phyloP scores from a whole-genome alignment of 768 basidiomycete species.

The Pleurotus cornucopiae region DNA sequence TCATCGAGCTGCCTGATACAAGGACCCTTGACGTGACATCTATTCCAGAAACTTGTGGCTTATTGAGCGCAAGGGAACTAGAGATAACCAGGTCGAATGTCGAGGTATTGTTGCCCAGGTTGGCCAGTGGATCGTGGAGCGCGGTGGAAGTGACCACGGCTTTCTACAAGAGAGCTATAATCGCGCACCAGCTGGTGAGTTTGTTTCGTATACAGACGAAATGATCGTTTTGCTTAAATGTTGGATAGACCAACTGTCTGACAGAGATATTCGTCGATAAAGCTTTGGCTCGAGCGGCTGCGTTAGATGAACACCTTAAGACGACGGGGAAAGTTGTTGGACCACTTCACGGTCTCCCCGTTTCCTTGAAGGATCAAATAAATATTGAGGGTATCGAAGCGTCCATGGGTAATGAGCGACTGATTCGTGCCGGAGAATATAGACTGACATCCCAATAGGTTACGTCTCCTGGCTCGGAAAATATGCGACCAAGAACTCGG shows the following conservation, averaged over 20 bases:
- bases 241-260: constrained; percentile 65
- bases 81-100: constrained; percentile 57
- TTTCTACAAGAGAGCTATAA: constrained; percentile 61
- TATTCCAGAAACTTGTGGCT: constrained; percentile 44
- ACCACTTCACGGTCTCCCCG: constrained; percentile 70
- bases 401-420: constrained; percentile 11
- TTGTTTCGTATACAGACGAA: background rate
- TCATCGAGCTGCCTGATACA: constrained; percentile 34
- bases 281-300: constrained; percentile 58
- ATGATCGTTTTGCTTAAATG: background rate
- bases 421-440: no score
- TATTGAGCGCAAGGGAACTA: constrained; percentile 50
- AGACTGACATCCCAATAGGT: constrained; percentile 29
- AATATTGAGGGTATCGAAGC: constrained; percentile 62
- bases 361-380: constrained; percentile 75
- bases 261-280: constrained; percentile 81
- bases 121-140: constrained; percentile 45
- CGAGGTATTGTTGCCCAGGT: constrained; percentile 35
- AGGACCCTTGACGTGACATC: constrained; percentile 43
- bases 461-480: constrained; percentile 73
- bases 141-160: constrained; percentile 57
- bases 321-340: constrained; percentile 64
- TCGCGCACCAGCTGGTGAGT: constrained; percentile 64
- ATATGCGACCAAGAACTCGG: constrained; percentile 52
- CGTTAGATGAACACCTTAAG: constrained; percentile 60